phyloP scores from a whole-genome alignment of 2,329 filamentous ascomycete species.

The Pseudocercospora pini-densiflorae region DNA sequence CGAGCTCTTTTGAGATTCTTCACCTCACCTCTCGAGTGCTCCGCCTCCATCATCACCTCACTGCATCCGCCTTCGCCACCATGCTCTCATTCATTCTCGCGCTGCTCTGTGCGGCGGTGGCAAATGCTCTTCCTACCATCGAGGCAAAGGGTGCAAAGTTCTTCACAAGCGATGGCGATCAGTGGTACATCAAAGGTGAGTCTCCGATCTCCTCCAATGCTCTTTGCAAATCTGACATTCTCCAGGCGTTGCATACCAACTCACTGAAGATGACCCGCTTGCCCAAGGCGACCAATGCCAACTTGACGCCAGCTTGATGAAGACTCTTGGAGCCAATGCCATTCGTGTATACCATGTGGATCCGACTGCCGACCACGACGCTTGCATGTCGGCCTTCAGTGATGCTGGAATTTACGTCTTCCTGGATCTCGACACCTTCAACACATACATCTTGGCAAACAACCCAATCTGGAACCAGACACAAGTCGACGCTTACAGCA shows the following conservation, averaged over 20 bases:
- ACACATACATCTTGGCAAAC: constrained; percentile 61
- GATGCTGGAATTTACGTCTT: constrained; percentile 83
- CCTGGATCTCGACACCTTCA: constrained; percentile 79
- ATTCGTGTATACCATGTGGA: constrained; percentile 92
- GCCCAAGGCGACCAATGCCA: constrained; percentile 75
- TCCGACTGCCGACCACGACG: constrained; percentile 69
- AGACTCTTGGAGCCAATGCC: constrained; percentile 77
- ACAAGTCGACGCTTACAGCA: constrained; percentile 69
- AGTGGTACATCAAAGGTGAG: constrained; percentile 83
- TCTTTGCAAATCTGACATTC: neutral
- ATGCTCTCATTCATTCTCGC: constrained; percentile 23
- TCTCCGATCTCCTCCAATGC: neutral
- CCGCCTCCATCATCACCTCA: neutral
- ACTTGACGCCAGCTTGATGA: constrained; percentile 77
- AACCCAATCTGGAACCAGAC: constrained; percentile 72
- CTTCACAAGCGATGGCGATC: constrained; percentile 77
- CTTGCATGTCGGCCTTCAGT: constrained; percentile 80
- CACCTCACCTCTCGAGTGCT: neutral
- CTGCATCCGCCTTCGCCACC: neutral
- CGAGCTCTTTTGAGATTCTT: neutral
- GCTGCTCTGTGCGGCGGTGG: constrained; percentile 36
- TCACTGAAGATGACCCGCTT: constrained; percentile 73
- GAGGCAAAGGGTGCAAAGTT: constrained; percentile 78
- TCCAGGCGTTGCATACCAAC: constrained; percentile 46
- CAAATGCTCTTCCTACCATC: constrained; percentile 59